phyloP scores from a whole-genome alignment of 192 early-diverging fungal species.

The Mortierella hygrophila region DNA sequence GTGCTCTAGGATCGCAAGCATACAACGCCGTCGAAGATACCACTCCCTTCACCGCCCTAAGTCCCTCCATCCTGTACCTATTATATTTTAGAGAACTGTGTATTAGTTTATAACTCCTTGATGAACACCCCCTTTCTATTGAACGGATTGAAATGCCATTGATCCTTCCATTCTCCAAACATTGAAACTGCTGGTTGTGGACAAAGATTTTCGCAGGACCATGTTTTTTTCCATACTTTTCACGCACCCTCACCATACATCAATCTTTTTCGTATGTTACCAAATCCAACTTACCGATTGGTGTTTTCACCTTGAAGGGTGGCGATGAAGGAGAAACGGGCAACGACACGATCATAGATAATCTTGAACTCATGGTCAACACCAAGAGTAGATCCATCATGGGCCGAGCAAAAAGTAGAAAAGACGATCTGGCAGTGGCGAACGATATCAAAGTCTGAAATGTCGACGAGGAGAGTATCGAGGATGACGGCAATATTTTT shows the following conservation, averaged over 20 bases:
- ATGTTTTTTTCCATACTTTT: too few species aligned
- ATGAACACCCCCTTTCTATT: neutral
- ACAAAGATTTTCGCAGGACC: too few species aligned
- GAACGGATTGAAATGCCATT: too few species aligned
- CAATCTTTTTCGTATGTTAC: too few species aligned
- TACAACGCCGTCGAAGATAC: slow-evolving; percentile 71
- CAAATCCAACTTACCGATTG: slow-evolving; percentile 16
- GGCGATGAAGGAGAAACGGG: slow-evolving; percentile 63
- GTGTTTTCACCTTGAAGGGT: slow-evolving; percentile 35
- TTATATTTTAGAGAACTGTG: neutral
- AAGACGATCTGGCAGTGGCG: slow-evolving; percentile 44
- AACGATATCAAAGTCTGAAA: slow-evolving; percentile 44
- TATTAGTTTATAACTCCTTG: neutral
- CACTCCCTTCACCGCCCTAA: slow-evolving; percentile 70
- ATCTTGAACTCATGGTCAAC: slow-evolving; percentile 74
- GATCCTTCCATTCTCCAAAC: too few species aligned
- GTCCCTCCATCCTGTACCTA: slow-evolving; percentile 64
- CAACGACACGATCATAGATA: slow-evolving; percentile 69
- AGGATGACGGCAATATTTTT: slow-evolving; percentile 81
- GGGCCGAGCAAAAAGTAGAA: slow-evolving; percentile 80
- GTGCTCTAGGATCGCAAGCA: slow-evolving; percentile 67
- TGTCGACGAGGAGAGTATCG: slow-evolving; percentile 50
- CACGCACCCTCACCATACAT: too few species aligned
- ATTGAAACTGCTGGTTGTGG: too few species aligned
- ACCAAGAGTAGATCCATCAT: slow-evolving; percentile 78